These are phyloP conservation scores for Psilocybe cyanescens DNA, from an alignment of 768 basidiomycete genomes.

Conservation along the genomic window DNA sequence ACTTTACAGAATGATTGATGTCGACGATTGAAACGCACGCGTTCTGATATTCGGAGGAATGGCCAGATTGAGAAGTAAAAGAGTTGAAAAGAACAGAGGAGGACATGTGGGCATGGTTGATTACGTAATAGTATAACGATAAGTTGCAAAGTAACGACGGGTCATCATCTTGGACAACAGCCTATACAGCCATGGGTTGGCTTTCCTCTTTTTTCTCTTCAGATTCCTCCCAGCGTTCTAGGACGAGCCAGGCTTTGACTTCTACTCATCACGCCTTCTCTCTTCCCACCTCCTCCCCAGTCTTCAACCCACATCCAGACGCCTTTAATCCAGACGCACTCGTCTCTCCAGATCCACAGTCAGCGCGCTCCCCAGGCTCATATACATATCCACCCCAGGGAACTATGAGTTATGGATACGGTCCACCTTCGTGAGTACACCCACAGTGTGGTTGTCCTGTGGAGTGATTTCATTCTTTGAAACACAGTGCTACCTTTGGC, in stretches of 20 bases:
- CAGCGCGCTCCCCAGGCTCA: slow-evolving; percentile 44
- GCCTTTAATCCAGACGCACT: slow-evolving; percentile 61
- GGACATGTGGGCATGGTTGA: slow-evolving; percentile 1
- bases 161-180: slow-evolving; percentile 7
- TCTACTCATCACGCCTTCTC: slow-evolving; percentile 90
- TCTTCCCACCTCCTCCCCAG: slow-evolving; percentile 75
- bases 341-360: slow-evolving; percentile 50
- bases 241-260: slow-evolving; percentile 69
- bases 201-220: slow-evolving; percentile 66
- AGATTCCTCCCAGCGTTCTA: slow-evolving; percentile 48
- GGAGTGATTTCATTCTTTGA: slow-evolving; percentile 20
- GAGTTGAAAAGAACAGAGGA: background rate
- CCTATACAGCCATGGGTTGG: slow-evolving; percentile 64
- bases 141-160: background rate
- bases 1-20: too few species aligned
- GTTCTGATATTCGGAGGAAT: background rate
- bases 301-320: slow-evolving; percentile 54
- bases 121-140: slow-evolving; percentile 6
- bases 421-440: slow-evolving; percentile 56
- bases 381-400: slow-evolving; percentile 84
- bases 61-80: background rate
- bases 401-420: slow-evolving; percentile 59
- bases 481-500: slow-evolving; percentile 38
- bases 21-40: too few species aligned
- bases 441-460: background rate